A percentile compares a stretch with the other conserved stretches of the same genome.
Evolutionary conservation across 805 yeast genomes (phyloP).

Genomic region (Cyberlindnera maclurae): DNA sequence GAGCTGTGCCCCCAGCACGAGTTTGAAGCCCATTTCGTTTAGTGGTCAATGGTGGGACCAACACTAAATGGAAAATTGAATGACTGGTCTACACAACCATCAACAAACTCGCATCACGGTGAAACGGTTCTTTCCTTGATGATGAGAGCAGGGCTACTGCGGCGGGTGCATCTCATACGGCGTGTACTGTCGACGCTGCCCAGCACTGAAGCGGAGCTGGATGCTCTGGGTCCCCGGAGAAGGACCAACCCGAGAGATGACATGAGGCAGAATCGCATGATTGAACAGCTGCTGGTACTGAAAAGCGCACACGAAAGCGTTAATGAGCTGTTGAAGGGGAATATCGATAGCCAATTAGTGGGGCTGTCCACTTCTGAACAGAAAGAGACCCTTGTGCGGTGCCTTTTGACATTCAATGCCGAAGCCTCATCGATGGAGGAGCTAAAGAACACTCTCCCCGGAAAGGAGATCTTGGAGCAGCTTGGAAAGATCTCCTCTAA

Average conservation of each 20-base stretch:
- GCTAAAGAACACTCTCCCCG: conserved; percentile 4
- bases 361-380: neutral
- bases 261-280: conserved; percentile 5
- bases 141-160: neutral
- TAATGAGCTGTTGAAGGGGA: neutral
- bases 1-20: conserved; percentile 30
- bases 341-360: neutral
- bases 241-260: conserved; percentile 4
- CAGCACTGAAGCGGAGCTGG: conserved; percentile 8
- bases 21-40: conserved; percentile 17
- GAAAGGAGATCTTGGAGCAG: conserved; percentile 2
- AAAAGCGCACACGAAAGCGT: conserved; percentile 1
- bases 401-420: conserved; percentile 1
- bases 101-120: no score
- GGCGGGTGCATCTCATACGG: conserved; percentile 2
- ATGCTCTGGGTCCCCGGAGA: neutral
- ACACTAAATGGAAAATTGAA: no score
- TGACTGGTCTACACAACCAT: no score
- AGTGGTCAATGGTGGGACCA: neutral
- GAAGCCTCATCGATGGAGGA: conserved; percentile 8
- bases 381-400: conserved; percentile 1
- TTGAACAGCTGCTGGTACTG: conserved; percentile 7
- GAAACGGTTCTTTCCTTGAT: no score
- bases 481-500: neutral
- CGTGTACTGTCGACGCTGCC: conserved; percentile 14